These are phyloP conservation scores for Rhodotorula sp. DNA, from an alignment of 1,284 basidiomycete genomes.

Conservation along the genomic window DNA sequence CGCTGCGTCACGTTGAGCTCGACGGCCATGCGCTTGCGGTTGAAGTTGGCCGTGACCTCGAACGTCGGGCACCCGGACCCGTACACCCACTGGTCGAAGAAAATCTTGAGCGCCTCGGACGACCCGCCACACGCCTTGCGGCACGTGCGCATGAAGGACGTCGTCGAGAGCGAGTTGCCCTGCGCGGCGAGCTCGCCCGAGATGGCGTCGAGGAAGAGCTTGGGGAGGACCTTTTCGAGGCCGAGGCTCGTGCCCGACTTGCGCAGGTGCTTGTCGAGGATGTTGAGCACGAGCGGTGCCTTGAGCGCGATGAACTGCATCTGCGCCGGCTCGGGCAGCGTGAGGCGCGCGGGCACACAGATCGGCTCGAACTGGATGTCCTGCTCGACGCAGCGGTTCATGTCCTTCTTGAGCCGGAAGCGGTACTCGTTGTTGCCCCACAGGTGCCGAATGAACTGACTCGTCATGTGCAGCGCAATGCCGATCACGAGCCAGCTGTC, in stretches of 20 bases:
- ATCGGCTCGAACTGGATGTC: constrained; percentile 91
- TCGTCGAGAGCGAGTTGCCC: constrained; percentile 73
- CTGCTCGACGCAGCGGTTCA: constrained; percentile 84
- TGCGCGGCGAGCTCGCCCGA: constrained; percentile 71
- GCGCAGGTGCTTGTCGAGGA: constrained; percentile 87
- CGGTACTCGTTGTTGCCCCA: constrained; percentile 98
- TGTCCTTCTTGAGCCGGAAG: constrained; percentile 92
- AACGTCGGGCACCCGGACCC: constrained; percentile 95
- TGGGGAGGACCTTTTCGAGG: constrained; percentile 89
- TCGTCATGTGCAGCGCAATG: constrained; percentile 84
- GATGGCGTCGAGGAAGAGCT: constrained; percentile 90
- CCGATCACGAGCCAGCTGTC: constrained; percentile 97
- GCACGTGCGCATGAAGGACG: constrained; percentile 86
- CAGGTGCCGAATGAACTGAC: constrained; percentile 80
- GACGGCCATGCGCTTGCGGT: constrained; percentile 96
- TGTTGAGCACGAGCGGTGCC: constrained; percentile 90
- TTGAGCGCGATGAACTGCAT: constrained; percentile 93
- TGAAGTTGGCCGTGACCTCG: constrained; percentile 86
- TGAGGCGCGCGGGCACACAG: constrained; percentile 78
- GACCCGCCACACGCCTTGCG: constrained; percentile 73
- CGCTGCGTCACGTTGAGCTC: constrained; percentile 92
- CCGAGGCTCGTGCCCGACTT: constrained; percentile 95
- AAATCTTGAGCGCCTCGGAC: constrained; percentile 70
- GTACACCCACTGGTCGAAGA: constrained; percentile 98
- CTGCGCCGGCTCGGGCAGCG: constrained; percentile 75